phyloP scores from a whole-genome alignment of 257 asterid species.

The Galeopsis tetrahit region DNA sequence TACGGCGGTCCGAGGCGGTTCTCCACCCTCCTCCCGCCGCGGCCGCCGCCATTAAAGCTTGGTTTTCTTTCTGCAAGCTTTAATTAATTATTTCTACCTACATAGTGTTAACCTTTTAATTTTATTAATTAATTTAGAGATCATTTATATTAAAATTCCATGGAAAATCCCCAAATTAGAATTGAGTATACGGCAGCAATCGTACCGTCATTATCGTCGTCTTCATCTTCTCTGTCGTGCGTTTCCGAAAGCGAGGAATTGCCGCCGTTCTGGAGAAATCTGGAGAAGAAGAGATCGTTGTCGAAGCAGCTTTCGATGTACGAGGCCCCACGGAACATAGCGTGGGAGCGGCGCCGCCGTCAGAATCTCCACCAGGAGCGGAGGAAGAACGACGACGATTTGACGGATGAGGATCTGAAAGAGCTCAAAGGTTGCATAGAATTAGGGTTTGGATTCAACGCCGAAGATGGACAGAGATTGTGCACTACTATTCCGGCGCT shows the following conservation, averaged over 20 bases:
- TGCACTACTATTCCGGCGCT: slow-evolving; percentile 81
- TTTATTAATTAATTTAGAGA: not conserved
- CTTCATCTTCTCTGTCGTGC: slow-evolving; percentile 34
- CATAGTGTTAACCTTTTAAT: not conserved
- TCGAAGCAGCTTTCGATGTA: slow-evolving; percentile 72
- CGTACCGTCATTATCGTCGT: slow-evolving; percentile 3
- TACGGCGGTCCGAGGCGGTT: slow-evolving; percentile 69
- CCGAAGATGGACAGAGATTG: slow-evolving; percentile 64
- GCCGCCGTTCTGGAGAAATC: slow-evolving; percentile 64
- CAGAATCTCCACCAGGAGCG: slow-evolving; percentile 49
- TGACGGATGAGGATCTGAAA: slow-evolving; percentile 78
- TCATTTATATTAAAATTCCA: not conserved
- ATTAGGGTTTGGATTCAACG: slow-evolving; percentile 84
- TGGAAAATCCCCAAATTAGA: slow-evolving; percentile 35
- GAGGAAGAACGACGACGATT: slow-evolving; percentile 42
- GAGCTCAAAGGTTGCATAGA: slow-evolving; percentile 89
- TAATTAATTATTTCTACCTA: not conserved
- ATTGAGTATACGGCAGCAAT: not conserved
- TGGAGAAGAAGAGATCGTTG: slow-evolving; percentile 40
- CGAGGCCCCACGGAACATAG: slow-evolving; percentile 68
- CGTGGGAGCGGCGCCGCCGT: slow-evolving; percentile 81
- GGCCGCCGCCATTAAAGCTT: slow-evolving; percentile 40
- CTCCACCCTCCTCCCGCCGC: slow-evolving; percentile 47
- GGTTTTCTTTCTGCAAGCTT: not conserved
- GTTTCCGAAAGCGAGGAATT: slow-evolving; percentile 58